Evolutionary conservation across 768 basidiomycete genomes (phyloP).

Genomic region (Mycena albidolilacea): DNA sequence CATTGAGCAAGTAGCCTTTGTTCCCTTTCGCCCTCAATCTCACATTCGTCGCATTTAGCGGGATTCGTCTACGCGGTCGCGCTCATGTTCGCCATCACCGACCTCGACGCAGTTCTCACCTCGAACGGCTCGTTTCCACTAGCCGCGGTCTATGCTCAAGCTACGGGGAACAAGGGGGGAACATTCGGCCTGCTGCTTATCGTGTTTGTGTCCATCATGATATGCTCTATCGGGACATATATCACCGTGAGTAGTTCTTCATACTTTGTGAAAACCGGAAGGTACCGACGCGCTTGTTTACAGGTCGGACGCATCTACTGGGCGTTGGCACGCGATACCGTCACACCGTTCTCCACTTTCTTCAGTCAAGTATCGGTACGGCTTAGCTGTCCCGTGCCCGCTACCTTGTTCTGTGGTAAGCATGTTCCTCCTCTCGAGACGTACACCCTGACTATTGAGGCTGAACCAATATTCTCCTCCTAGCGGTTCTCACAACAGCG

Average conservation of each 20-base stretch:
- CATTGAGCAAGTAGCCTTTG: constrained; percentile 21
- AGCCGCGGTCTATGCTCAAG: constrained; percentile 34
- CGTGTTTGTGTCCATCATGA: constrained; percentile 29
- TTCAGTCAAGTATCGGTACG: constrained; percentile 30
- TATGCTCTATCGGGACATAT: constrained; percentile 29
- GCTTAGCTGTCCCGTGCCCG: constrained; percentile 31
- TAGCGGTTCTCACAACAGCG: constrained; percentile 13
- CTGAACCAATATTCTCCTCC: neutral
- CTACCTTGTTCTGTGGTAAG: constrained; percentile 27
- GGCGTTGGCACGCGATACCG: constrained; percentile 27
- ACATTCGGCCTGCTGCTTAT: constrained; percentile 35
- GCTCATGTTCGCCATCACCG: constrained; percentile 22
- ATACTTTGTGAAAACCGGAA: neutral
- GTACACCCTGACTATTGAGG: neutral
- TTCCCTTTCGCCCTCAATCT: neutral
- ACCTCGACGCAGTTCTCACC: constrained; percentile 37
- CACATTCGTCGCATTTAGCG: constrained; percentile 13
- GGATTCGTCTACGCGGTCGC: constrained; percentile 22
- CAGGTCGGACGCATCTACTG: constrained; percentile 26
- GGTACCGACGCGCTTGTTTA: constrained; percentile 6
- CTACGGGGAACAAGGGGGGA: constrained; percentile 34
- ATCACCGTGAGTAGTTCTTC: constrained; percentile 26
- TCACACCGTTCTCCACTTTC: constrained; percentile 35
- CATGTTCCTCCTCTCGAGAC: neutral
- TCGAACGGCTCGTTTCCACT: constrained; percentile 37